Conservation (phyloP, 345 rosid genomes). For the Erodium maritimum region DNA sequence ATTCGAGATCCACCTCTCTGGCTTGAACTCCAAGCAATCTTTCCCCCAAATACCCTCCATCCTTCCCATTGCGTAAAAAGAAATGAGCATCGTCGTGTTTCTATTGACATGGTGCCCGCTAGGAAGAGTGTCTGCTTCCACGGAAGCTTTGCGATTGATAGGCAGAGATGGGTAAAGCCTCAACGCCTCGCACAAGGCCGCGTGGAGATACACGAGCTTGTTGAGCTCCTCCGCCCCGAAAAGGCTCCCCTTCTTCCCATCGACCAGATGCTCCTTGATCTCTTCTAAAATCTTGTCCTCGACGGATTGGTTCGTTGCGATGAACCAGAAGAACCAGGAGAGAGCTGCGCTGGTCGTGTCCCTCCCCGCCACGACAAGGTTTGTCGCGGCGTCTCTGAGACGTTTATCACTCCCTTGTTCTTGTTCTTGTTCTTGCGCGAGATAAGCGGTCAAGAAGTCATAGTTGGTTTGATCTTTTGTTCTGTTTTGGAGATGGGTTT, state of each 20-base stretch:
- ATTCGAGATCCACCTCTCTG: conserved; percentile 77
- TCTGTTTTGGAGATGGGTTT: conserved; percentile 4
- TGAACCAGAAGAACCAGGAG: conserved; percentile 40
- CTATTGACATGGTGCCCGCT: conserved; percentile 88
- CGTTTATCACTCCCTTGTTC: conserved; percentile 12
- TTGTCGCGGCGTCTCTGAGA: conserved; percentile 32
- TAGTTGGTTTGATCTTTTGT: neutral
- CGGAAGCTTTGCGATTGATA: conserved; percentile 71
- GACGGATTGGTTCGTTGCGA: conserved; percentile 16
- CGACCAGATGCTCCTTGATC: conserved; percentile 10
- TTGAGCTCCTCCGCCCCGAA: conserved; percentile 3
- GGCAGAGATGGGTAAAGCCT: conserved; percentile 95
- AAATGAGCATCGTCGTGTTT: conserved; percentile 64
- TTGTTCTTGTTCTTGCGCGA: conserved; percentile 13
- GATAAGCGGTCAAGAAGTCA: conserved; percentile 29
- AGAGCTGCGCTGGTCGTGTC: conserved; percentile 25
- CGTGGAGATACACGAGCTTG: conserved; percentile 19
- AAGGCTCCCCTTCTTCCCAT: neutral
- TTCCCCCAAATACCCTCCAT: conserved; percentile 85
- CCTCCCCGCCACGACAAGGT: conserved; percentile 44
- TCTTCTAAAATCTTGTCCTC: conserved; percentile 31
- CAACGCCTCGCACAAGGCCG: conserved; percentile 46
- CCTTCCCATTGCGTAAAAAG: conserved; percentile 85
- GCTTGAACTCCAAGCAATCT: conserved; percentile 71
- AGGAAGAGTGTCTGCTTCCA: conserved; percentile 69